Percentiles rank a stretch among this genome's conserved stretches.
These are phyloP conservation scores for Entamoeba histolytica DNA, from an alignment of 208 protist species.

Conservation along the genomic window DNA sequence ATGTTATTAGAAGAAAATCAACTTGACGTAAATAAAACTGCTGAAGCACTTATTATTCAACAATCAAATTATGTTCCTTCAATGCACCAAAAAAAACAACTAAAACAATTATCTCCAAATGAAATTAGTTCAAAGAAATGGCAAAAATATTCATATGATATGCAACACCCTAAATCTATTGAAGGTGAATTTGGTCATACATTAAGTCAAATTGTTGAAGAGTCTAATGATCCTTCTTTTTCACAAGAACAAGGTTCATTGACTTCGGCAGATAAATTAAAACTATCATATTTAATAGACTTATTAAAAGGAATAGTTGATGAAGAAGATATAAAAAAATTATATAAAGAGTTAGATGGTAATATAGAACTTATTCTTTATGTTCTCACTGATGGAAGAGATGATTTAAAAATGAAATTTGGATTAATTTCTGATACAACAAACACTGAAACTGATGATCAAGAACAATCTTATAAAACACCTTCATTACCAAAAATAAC, in stretches of 20 bases:
- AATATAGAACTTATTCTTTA: not conserved
- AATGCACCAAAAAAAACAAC: not conserved
- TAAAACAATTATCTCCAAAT: not conserved
- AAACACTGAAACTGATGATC: not conserved
- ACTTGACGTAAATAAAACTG: not conserved
- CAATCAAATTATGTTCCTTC: not conserved
- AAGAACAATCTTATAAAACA: not conserved
- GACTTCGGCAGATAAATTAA: not conserved
- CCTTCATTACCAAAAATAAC: not conserved
- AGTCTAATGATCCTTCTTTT: no score
- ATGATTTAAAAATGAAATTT: not conserved
- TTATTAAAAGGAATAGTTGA: not conserved
- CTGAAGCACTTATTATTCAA: not conserved
- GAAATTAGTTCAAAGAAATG: not conserved
- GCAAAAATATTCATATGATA: not conserved
- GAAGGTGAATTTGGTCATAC: not conserved
- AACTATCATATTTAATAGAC: not conserved
- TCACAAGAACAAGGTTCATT: not conserved
- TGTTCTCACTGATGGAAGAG: not conserved
- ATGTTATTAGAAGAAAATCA: not conserved
- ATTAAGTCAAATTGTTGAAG: not conserved
- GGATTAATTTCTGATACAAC: not conserved
- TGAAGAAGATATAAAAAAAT: not conserved
- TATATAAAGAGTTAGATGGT: not conserved
- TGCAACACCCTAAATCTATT: not conserved